Evolutionary conservation across 2,329 filamentous ascomycete genomes (phyloP).

Genomic region (Diaporthe ampelina): DNA sequence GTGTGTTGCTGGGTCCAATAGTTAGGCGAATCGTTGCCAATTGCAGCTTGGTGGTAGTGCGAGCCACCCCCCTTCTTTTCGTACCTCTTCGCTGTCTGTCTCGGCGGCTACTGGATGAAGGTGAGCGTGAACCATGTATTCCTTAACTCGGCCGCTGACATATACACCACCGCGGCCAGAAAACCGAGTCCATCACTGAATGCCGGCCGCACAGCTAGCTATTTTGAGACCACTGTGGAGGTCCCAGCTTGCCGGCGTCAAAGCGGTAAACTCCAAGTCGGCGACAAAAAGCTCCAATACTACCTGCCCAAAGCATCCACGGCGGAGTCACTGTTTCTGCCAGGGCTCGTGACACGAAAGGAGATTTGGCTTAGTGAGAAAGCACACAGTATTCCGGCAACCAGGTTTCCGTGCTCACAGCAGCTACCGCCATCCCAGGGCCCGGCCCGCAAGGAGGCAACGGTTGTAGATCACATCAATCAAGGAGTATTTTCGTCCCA

Average conservation of each 20-base stretch:
- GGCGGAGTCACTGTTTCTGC: background rate
- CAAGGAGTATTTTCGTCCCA: constrained; percentile 26
- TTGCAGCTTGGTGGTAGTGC: constrained; percentile 4
- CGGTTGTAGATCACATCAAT: constrained; percentile 10
- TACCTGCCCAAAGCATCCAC: constrained; percentile 22
- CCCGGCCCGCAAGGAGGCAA: constrained; percentile 17
- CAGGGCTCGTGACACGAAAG: background rate
- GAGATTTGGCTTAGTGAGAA: background rate
- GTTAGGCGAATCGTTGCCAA: background rate
- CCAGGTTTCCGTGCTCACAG: constrained; percentile 25
- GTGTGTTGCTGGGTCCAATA: constrained; percentile 3
- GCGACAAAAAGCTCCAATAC: background rate
- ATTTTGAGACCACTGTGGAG: background rate
- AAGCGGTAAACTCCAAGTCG: background rate
- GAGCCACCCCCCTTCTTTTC: background rate
- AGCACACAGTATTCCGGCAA: constrained; percentile 25
- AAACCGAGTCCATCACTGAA: no score
- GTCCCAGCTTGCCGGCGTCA: constrained; percentile 1
- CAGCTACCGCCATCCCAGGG: background rate
- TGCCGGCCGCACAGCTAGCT: background rate
- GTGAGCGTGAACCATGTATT: background rate
- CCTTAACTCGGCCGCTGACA: background rate
- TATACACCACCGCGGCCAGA: background rate
- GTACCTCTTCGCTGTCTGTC: background rate
- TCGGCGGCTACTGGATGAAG: background rate